A percentile compares a stretch with the other conserved stretches of the same genome.
These are phyloP conservation scores for Taphrina deformans DNA, from an alignment of 1,139 yeast species.

Conservation along the genomic window DNA sequence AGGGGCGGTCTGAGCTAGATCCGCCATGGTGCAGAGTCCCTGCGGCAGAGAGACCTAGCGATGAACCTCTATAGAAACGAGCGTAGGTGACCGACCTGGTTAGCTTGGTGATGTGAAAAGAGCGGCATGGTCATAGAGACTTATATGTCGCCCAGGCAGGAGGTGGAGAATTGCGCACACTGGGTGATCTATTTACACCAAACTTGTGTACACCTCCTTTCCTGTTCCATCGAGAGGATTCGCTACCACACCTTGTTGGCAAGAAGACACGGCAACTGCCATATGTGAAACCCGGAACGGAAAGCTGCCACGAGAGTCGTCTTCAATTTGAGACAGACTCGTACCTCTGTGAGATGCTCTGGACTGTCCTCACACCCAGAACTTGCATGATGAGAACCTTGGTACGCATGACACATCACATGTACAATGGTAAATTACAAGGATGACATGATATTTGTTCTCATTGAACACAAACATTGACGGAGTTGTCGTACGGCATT, in stretches of 20 bases:
- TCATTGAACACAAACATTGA: too few species aligned
- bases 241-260: not conserved
- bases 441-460: too few species aligned
- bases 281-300: not conserved
- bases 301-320: not conserved
- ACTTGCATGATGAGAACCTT: not conserved
- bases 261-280: not conserved
- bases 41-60: not conserved
- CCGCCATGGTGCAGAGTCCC: slow-evolving; percentile 12
- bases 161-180: not conserved
- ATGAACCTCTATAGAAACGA: not conserved
- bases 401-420: not conserved
- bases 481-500: too few species aligned
- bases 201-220: not conserved
- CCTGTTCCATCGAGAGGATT: not conserved
- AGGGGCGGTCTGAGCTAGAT: slow-evolving; percentile 1
- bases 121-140: not conserved
- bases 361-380: not conserved
- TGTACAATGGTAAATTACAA: not conserved
- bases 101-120: not conserved
- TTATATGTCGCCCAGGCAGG: not conserved
- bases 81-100: not conserved
- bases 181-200: not conserved
- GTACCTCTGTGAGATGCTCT: not conserved
- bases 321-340: not conserved